These are phyloP conservation scores for Sambucus nigra DNA, from an alignment of 129 eudicot genomes.

Conservation along the genomic window DNA sequence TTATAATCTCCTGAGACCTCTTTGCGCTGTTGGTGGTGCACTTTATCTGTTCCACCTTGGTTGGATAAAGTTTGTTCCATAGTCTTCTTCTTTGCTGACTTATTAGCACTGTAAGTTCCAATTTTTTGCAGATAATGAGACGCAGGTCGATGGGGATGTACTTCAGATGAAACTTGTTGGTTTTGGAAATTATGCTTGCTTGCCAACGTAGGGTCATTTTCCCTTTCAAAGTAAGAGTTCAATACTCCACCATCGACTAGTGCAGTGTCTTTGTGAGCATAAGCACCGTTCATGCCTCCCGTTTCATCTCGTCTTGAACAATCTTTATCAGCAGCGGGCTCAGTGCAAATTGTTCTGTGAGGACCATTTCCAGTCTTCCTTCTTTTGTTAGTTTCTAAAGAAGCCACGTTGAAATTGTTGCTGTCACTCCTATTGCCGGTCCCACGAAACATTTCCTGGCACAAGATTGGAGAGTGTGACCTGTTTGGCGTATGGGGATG, in stretches of 20 bases:
- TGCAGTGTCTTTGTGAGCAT: conserved; percentile 19
- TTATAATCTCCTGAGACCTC: conserved; percentile 13
- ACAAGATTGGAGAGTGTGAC: conserved; percentile 24
- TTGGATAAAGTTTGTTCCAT: conserved; percentile 17
- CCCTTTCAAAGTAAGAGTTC: conserved; percentile 13
- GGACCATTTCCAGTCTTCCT: conserved; percentile 26
- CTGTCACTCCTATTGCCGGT: conserved; percentile 7
- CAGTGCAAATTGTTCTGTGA: conserved; percentile 11
- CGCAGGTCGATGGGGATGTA: conserved; percentile 10
- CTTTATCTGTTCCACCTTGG: conserved; percentile 22
- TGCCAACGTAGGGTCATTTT: conserved; percentile 14
- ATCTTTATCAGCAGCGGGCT: conserved; percentile 9
- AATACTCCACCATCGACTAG: conserved; percentile 13
- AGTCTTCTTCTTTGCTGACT: conserved; percentile 17
- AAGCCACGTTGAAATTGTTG: conserved; percentile 8
- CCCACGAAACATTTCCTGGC: conserved; percentile 16
- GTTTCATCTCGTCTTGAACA: conserved; percentile 20
- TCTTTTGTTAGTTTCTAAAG: conserved; percentile 38
- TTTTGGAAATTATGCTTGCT: conserved; percentile 21
- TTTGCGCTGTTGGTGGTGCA: conserved; percentile 17
- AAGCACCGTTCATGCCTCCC: conserved; percentile 12
- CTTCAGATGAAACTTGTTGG: conserved; percentile 18
- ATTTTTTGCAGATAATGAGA: conserved; percentile 9
- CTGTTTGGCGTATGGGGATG: conserved; percentile 13
- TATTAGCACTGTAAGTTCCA: conserved; percentile 15